A percentile compares a stretch with the other conserved stretches of the same genome.
These are phyloP conservation scores for Pleurotus platypus DNA, from an alignment of 768 basidiomycete genomes.

Conservation along the genomic window DNA sequence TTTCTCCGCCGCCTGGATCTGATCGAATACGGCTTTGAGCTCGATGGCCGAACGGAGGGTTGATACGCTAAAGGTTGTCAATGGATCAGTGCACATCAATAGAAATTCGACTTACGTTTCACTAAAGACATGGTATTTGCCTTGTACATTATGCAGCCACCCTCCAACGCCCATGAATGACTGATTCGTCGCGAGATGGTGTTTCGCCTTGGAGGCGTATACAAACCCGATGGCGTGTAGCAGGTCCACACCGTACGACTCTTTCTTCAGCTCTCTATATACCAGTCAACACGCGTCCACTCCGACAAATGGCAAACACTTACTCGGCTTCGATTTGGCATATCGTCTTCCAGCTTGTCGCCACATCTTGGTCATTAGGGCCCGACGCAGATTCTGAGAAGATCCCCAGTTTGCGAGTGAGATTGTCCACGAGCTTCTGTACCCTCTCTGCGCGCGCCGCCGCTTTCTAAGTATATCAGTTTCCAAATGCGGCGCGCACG, in stretches of 20 bases:
- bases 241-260: conserved; percentile 86
- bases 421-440: conserved; percentile 68
- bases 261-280: conserved; percentile 71
- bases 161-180: conserved; percentile 83
- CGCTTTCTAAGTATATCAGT: conserved; percentile 54
- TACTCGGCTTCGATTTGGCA: conserved; percentile 81
- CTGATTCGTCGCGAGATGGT: conserved; percentile 71
- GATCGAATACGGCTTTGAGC: conserved; percentile 86
- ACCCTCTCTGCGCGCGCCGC: conserved; percentile 76
- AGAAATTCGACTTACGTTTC: conserved; percentile 63
- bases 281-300: conserved; percentile 3
- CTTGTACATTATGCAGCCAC: conserved; percentile 90
- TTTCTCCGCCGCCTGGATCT: conserved; percentile 87
- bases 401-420: conserved; percentile 80
- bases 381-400: conserved; percentile 82
- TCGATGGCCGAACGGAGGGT: conserved; percentile 85
- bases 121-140: conserved; percentile 90
- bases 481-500: not conserved
- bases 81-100: too few species aligned
- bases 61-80: conserved; percentile 53
- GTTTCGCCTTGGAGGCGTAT: conserved; percentile 79
- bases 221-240: conserved; percentile 85
- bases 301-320: conserved; percentile 24
- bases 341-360: conserved; percentile 71
- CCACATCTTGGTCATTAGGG: conserved; percentile 65